Base-by-base conservation (phyloP, 805 yeast genomes). In the Lachancea dasiensis region DNA sequence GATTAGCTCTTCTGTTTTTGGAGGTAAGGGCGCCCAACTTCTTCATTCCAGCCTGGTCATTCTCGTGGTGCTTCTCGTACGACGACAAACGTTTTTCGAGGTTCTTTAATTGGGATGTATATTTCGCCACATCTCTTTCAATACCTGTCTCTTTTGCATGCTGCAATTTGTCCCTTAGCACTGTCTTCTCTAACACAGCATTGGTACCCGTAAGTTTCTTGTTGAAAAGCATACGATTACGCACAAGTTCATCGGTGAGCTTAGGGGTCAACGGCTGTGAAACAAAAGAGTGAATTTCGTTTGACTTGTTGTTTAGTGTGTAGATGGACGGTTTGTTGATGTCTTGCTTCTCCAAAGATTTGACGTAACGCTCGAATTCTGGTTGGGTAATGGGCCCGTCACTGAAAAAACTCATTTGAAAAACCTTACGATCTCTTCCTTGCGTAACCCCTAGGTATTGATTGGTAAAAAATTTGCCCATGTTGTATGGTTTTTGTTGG, bases 1-100 rank as follows among this genome's bases (percentile, higher is more conserved):
- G 79, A 61, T 90, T 90, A 46, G 81, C 72, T 50, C 77, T 82
- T 58, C 95, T 75, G 61, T 92, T 92, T 52, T 95, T 77, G 51
- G 83, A 81, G 48, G 87, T 86, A 36, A 87, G 84, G 48, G 75
- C 77, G 29, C 82, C 75, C 65, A 86, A 70, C 40, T 75, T 69
- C 28, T 53, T 46, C 62, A 68, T 45, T 61, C 67, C 52, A 57
- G 60, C 41, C 63, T 61, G 56, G 46, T 61, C 63, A 45, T 60
- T 58, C 39, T 66, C 69, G 34, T 58, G 64, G 40, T 62, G 65
- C 17, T 55, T 59, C 38, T 56, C 63, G 31, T 67, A 59, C 8
- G 60, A 43, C 21, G 61, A 46, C 46, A 63, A 51, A 44, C 66
- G 61, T 15, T 61, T 60, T 27, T 60, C 65, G 33, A 71, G 61